Conservation (phyloP, 2,329 filamentous ascomycete genomes). For the Talaromyces sp. region DNA sequence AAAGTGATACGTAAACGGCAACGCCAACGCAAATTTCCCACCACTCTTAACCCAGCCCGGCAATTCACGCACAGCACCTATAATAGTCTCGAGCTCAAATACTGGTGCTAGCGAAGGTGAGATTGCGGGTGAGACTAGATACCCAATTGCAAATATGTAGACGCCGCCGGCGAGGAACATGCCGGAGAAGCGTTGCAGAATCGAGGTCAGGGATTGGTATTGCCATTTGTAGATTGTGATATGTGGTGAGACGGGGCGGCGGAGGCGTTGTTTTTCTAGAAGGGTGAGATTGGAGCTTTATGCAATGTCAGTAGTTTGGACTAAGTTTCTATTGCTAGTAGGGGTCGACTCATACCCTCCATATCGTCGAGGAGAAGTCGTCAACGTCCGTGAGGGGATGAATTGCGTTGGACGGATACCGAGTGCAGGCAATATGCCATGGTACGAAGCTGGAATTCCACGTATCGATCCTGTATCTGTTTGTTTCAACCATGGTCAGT, state of each 20-base stretch:
- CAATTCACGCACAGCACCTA: conserved; percentile 58
- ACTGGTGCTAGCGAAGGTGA: conserved; percentile 56
- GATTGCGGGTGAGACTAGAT: conserved; percentile 73
- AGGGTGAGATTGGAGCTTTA: conserved; percentile 15
- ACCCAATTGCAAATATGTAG: conserved; percentile 76
- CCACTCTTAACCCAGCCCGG: conserved; percentile 57
- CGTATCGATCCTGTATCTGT: neutral
- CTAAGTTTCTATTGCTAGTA: no score
- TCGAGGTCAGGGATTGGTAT: conserved; percentile 77
- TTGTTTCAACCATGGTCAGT: neutral
- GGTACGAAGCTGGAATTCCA: neutral
- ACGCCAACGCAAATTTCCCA: conserved; percentile 58
- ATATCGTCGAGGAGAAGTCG: neutral
- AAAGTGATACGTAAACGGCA: conserved; percentile 66
- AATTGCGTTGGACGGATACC: neutral
- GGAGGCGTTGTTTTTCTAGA: conserved; percentile 74
- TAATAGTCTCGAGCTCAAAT: conserved; percentile 1
- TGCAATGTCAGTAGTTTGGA: neutral
- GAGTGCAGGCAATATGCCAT: neutral
- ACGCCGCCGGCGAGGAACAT: conserved; percentile 65
- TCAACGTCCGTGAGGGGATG: neutral
- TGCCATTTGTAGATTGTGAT: conserved; percentile 79
- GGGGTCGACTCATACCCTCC: neutral
- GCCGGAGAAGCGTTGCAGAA: conserved; percentile 82
- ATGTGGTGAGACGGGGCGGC: conserved; percentile 80